Percentiles rank a stretch among this genome's conserved stretches.
Evolutionary conservation across 73 alveolate genomes (phyloP).

Genomic region (Uronychia binucleata): DNA sequence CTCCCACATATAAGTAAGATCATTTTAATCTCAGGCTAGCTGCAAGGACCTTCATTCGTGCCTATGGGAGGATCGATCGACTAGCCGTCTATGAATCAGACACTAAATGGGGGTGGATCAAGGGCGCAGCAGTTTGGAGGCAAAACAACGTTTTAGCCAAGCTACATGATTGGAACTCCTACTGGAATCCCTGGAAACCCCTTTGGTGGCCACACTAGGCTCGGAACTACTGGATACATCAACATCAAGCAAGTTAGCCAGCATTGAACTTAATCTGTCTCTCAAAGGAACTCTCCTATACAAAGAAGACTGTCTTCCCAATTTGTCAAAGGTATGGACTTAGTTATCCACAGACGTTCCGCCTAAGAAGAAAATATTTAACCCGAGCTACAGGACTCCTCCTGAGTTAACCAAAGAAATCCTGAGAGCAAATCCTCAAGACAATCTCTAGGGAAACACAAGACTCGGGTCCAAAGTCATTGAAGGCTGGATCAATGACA

Average conservation of each 20-base stretch:
- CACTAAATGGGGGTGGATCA: too few relatives aligned
- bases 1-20: too few relatives aligned
- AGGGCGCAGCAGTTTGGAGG: too few relatives aligned
- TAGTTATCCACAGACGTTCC: background rate
- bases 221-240: background rate
- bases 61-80: too few relatives aligned
- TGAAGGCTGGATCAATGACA: conserved; percentile 51
- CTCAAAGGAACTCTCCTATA: background rate
- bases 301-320: background rate
- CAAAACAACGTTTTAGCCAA: background rate
- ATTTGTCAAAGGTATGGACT: background rate
- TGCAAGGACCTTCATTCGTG: too few relatives aligned
- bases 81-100: too few relatives aligned
- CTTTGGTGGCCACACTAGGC: background rate
- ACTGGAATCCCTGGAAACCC: background rate
- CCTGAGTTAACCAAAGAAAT: background rate
- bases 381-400: background rate
- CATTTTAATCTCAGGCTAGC: too few relatives aligned
- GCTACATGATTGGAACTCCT: background rate
- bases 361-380: background rate
- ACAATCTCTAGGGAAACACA: background rate
- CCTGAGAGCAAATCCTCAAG: background rate
- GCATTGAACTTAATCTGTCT: background rate
- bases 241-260: background rate
- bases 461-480: conserved; percentile 27